These are phyloP conservation scores for Fomitopsis serialis DNA, from an alignment of 768 basidiomycete species.

Conservation along the genomic window DNA sequence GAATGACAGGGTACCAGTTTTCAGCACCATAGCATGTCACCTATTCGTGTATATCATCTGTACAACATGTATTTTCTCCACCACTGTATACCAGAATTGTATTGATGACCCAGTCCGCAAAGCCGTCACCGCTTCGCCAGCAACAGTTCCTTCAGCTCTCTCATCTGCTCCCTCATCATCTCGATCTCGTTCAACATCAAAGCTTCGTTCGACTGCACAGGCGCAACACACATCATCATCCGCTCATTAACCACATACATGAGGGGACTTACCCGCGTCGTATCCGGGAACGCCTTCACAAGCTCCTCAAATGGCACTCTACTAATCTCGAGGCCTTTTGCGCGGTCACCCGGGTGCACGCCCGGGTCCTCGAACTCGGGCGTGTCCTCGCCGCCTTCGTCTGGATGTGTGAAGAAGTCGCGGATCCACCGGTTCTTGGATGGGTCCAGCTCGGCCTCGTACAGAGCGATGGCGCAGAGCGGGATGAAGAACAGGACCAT, in stretches of 20 bases:
- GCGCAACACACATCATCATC: neutral
- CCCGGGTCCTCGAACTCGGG: conserved; percentile 54
- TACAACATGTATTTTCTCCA: neutral
- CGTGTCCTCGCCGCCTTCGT: conserved; percentile 54
- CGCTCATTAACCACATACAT: too few relatives aligned
- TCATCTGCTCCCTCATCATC: conserved; percentile 42
- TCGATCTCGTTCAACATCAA: conserved; percentile 61
- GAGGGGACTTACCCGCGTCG: conserved; percentile 57
- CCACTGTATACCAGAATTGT: neutral
- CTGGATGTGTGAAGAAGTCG: conserved; percentile 56
- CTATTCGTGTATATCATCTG: neutral
- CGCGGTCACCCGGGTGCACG: conserved; percentile 49
- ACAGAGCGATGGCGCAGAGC: conserved; percentile 65
- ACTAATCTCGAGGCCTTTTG: conserved; percentile 57
- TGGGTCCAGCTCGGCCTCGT: conserved; percentile 54
- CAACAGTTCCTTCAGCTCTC: conserved; percentile 27
- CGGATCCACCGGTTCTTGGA: conserved; percentile 57
- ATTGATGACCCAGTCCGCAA: neutral
- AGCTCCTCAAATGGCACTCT: conserved; percentile 67
- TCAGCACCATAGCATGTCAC: too few relatives aligned
- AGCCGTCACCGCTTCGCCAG: conserved; percentile 9
- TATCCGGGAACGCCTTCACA: conserved; percentile 69
- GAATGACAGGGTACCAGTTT: too few relatives aligned
- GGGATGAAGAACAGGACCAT: conserved; percentile 76
- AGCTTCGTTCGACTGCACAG: conserved; percentile 76